These are phyloP conservation scores for Gossypium schwendimanii DNA, from an alignment of 441 rosid species.

Conservation along the genomic window DNA sequence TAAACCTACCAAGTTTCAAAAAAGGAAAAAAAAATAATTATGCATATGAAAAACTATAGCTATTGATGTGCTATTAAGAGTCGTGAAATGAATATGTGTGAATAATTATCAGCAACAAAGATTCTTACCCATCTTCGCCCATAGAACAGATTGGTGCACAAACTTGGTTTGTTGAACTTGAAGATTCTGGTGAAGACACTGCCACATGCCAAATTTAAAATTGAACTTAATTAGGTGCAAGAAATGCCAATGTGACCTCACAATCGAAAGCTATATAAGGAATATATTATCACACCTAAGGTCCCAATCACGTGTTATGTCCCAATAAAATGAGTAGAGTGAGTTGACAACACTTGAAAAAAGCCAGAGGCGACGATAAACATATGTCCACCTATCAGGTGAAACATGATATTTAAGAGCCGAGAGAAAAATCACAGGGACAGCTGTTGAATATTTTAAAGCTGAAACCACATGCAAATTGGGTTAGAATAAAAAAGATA, in stretches of 20 bases:
- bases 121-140: slow-evolving; percentile 56
- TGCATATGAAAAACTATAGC: not conserved
- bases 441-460: slow-evolving; percentile 65
- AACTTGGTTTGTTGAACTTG: slow-evolving; percentile 52
- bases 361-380: slow-evolving; percentile 68
- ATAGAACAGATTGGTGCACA: slow-evolving; percentile 35
- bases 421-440: slow-evolving; percentile 69
- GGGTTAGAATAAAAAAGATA: slow-evolving; percentile 7
- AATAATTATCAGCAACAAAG: not conserved
- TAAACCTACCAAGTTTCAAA: slow-evolving; percentile 36
- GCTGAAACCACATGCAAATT: slow-evolving; percentile 35
- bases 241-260: not conserved
- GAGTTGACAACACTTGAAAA: slow-evolving; percentile 63
- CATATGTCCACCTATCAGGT: slow-evolving; percentile 53
- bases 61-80: not conserved
- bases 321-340: slow-evolving; percentile 75
- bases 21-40: not conserved
- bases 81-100: not conserved
- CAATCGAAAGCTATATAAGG: not conserved
- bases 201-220: slow-evolving; percentile 3
- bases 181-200: slow-evolving; percentile 63
- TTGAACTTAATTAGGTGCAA: not conserved
- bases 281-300: slow-evolving; percentile 37
- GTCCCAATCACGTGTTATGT: slow-evolving; percentile 76
- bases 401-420: slow-evolving; percentile 64